Evolutionary conservation across 345 rosid species (phyloP).

Genomic region (Trapa incisa): DNA sequence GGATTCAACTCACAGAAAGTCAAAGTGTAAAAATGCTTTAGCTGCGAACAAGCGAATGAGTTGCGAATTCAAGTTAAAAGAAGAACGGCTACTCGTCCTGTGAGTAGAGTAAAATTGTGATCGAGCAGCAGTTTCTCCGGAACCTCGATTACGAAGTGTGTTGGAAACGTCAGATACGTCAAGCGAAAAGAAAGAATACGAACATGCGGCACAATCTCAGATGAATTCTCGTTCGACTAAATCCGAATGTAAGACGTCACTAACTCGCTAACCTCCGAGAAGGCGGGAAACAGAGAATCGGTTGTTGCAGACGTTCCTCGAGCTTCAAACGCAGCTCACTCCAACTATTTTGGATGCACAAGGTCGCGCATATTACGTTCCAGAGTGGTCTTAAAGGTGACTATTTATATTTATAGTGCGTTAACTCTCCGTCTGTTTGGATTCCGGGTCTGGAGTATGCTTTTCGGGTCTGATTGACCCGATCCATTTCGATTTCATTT

Average conservation of each 20-base stretch:
- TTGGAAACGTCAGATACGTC: neutral
- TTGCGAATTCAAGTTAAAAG: neutral
- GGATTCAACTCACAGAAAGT: neutral
- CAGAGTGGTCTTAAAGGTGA: too few species aligned
- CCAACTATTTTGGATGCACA: neutral
- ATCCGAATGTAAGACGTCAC: neutral
- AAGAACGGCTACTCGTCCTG: neutral
- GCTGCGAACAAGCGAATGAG: neutral
- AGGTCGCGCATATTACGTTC: too few species aligned
- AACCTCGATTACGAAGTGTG: neutral
- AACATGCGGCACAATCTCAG: neutral
- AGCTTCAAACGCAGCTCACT: neutral
- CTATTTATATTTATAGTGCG: neutral
- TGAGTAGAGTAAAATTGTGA: neutral
- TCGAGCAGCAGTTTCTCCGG: neutral
- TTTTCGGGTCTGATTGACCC: neutral
- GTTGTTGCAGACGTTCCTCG: neutral
- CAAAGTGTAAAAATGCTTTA: neutral
- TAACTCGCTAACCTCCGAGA: neutral
- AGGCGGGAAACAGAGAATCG: neutral
- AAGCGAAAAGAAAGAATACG: neutral
- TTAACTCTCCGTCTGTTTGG: neutral
- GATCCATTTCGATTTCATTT: neutral
- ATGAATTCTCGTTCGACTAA: neutral
- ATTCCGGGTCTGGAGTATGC: too few species aligned